phyloP scores from a whole-genome alignment of 192 early-diverging fungal species.

The Entrophospora sp. region DNA sequence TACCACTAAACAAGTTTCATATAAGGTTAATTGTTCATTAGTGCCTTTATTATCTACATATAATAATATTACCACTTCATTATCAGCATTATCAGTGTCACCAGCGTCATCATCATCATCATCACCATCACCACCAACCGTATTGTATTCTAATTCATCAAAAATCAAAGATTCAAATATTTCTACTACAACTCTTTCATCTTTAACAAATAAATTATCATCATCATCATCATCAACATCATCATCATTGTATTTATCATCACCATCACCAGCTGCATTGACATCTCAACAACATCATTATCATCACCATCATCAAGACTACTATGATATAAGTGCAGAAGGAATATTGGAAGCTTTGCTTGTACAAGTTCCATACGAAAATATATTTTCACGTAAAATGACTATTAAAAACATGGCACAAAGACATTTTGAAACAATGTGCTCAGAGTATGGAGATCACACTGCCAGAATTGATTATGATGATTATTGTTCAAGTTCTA shows the following conservation, averaged over 20 bases:
- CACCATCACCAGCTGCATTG: background rate
- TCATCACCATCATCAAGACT: background rate
- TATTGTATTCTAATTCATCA: too few species aligned
- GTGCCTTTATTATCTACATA: too few species aligned
- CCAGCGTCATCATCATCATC: background rate
- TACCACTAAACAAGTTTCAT: too few species aligned
- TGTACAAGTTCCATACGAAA: background rate
- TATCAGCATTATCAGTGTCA: background rate
- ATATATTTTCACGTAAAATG: slow-evolving; percentile 1
- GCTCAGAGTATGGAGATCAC: background rate
- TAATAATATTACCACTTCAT: too few species aligned
- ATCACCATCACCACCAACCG: background rate
- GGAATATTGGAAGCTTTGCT: background rate
- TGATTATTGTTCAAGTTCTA: slow-evolving; percentile 3
- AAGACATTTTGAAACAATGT: background rate
- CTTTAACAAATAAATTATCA: too few species aligned
- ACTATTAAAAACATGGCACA: background rate
- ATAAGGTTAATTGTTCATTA: too few species aligned
- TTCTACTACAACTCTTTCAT: too few species aligned
- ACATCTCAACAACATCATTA: background rate
- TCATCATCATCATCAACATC: background rate
- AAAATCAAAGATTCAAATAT: too few species aligned
- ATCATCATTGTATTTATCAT: background rate
- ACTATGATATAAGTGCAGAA: background rate
- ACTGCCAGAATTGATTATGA: background rate